These are phyloP conservation scores for Stylonectria norvegica DNA, from an alignment of 2,329 filamentous ascomycete species.

Conservation along the genomic window DNA sequence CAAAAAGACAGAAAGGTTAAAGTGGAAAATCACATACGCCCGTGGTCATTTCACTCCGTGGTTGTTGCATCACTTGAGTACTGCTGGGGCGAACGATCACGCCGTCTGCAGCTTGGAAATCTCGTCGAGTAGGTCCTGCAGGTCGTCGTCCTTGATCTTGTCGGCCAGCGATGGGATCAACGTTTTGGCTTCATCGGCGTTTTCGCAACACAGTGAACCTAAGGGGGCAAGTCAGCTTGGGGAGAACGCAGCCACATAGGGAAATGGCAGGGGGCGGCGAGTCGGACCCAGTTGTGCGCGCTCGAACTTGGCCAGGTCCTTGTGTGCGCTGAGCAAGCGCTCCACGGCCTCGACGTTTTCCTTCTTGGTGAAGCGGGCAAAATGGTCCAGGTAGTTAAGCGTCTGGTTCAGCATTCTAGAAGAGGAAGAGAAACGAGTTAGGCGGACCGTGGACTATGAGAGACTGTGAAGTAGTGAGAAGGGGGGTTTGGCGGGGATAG, in stretches of 20 bases:
- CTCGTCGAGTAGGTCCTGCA: conserved; percentile 86
- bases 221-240: conserved; percentile 4
- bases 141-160: conserved; percentile 86
- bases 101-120: conserved; percentile 70
- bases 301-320: conserved; percentile 86
- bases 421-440: conserved; percentile 10
- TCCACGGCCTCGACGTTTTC: conserved; percentile 95
- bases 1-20: conserved; percentile 10
- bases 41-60: no score
- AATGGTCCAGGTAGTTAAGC: conserved; percentile 87
- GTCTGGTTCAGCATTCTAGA: conserved; percentile 77
- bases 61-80: no score
- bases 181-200: conserved; percentile 92
- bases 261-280: background rate
- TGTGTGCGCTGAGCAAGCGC: conserved; percentile 74
- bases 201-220: conserved; percentile 91
- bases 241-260: no score
- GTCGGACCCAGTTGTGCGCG: conserved; percentile 80
- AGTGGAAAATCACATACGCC: conserved; percentile 5
- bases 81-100: no score
- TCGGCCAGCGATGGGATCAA: conserved; percentile 84
- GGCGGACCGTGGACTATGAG: conserved; percentile 2
- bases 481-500: no score
- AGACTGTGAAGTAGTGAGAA: no score
- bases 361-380: conserved; percentile 92